Base-by-base conservation (phyloP, 139 green algal genomes). In the Micromonas commoda region DNA sequence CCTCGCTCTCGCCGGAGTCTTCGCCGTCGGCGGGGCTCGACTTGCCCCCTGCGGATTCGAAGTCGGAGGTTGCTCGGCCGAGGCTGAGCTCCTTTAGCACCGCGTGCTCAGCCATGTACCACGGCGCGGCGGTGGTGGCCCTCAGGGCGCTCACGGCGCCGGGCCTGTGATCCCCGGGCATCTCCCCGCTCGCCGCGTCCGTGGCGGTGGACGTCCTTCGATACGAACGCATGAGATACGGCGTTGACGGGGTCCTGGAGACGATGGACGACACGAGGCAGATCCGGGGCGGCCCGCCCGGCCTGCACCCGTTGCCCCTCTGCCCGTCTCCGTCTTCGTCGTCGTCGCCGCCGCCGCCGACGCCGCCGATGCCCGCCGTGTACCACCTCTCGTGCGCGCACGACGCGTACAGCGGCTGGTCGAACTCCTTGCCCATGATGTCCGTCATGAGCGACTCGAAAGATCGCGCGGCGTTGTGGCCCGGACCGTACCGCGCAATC, bases 71-170 rank as follows among this genome's bases (percentile, higher is more conserved):
- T 32, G 20, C 37, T 6, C 35, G 21, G 16, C 37, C 37, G 34
- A 29, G 23, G 34, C 63, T 37, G 38, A 81, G 32, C 54, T 81
- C 64, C 33, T 75, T 81, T 13, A 54, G 19, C 31, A 63, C 21
- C 6, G 23, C 65, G 63, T 67, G 52, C 32, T 81, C 76, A 35
- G 78, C 76, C 34, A 81, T 51, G 35, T 78, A 81, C 76, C 76
- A 81, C 33, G 76, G 76, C 39, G 76, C 76, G 63, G 76, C 76
- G 1, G 76, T 71, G 21, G 76, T 81, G 5, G 76, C 61, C 4
- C 76, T 63, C 23, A 81, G 1, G 4, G 63, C 28, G 21, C 64
- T 6, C 2, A 77, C 32, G n/a, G 78, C 19, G 35, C 72, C 31
- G 1, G 33, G 26, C 19, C 72, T 32, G 52, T 78, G 53, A n/a